Conservation (phyloP, 371 early-diverging fungal species). For the Lichtheimia hyalospora region DNA sequence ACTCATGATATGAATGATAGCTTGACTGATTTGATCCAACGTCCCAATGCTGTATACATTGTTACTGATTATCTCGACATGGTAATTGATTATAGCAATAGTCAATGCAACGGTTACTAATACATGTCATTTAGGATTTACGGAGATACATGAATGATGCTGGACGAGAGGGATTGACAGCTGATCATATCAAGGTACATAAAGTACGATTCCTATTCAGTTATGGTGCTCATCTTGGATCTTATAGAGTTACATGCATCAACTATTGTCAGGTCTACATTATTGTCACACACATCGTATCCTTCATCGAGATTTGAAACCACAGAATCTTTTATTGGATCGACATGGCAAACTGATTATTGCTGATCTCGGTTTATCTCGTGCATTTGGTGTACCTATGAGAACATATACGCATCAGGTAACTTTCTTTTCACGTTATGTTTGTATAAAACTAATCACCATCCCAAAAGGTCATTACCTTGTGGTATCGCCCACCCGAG, state of each 20-base stretch:
- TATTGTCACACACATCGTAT: constrained; percentile 90
- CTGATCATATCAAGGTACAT: constrained; percentile 69
- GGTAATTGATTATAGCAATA: constrained; percentile 11
- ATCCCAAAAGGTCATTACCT: constrained; percentile 89
- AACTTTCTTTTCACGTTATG: not conserved
- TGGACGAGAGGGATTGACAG: constrained; percentile 58
- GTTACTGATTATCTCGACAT: constrained; percentile 97
- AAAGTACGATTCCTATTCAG: not conserved
- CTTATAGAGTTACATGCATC: constrained; percentile 85
- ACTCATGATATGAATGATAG: constrained; percentile 44
- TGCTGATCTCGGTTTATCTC: constrained; percentile 95
- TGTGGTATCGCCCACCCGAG: constrained; percentile 90
- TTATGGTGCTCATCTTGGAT: not conserved
- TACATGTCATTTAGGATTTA: constrained; percentile 66
- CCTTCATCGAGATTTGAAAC: constrained; percentile 92
- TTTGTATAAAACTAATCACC: not conserved
- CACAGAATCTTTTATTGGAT: constrained; percentile 94
- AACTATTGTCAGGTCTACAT: constrained; percentile 79
- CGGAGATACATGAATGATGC: constrained; percentile 89
- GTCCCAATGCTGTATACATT: constrained; percentile 88
- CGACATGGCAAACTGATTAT: constrained; percentile 83
- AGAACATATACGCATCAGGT: constrained; percentile 94
- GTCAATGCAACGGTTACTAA: not conserved
- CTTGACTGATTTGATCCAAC: constrained; percentile 90
- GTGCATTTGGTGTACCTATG: constrained; percentile 88